A percentile compares a stretch with the other conserved stretches of the same genome.
phyloP scores from a whole-genome alignment of 345 rosid species.

The Camelina sativa region DNA sequence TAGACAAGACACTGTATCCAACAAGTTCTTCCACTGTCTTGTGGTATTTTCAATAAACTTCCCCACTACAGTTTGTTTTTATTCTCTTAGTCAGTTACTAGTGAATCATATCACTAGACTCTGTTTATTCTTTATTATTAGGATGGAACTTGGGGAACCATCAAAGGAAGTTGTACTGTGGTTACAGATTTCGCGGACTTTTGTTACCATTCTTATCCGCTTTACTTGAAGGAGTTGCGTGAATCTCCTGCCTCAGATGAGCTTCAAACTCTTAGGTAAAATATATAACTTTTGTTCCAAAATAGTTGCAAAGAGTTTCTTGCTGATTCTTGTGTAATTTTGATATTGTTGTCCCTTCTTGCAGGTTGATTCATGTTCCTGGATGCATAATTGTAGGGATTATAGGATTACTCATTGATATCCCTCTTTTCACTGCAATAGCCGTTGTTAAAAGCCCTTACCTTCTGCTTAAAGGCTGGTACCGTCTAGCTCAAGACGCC shows the following conservation, averaged over 20 bases:
- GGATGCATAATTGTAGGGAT: conserved; percentile 73
- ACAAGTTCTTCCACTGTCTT: conserved; percentile 65
- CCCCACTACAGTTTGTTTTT: background rate
- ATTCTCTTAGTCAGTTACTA: background rate
- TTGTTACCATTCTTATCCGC: conserved; percentile 71
- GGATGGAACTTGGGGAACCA: conserved; percentile 91
- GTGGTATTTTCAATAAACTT: conserved; percentile 51
- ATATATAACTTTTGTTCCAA: background rate
- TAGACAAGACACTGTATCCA: conserved; percentile 59
- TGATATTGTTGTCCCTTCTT: conserved; percentile 12
- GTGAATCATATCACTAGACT: conserved; percentile 20
- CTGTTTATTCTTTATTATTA: conserved; percentile 34
- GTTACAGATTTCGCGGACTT: conserved; percentile 79
- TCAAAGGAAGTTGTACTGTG: conserved; percentile 72
- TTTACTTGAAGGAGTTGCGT: conserved; percentile 66
- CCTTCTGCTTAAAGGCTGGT: conserved; percentile 82
- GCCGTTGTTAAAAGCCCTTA: conserved; percentile 74
- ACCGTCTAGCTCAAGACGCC: conserved; percentile 65
- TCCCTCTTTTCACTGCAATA: conserved; percentile 71
- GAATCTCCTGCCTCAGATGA: conserved; percentile 60
- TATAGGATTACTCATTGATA: conserved; percentile 65
- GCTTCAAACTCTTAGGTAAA: conserved; percentile 69
- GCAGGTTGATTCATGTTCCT: conserved; percentile 76
- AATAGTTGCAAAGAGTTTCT: background rate
- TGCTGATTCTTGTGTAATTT: conserved; percentile 4